These are phyloP conservation scores for Holtermanniella nyarrowii DNA, from an alignment of 768 basidiomycete genomes.

Conservation along the genomic window DNA sequence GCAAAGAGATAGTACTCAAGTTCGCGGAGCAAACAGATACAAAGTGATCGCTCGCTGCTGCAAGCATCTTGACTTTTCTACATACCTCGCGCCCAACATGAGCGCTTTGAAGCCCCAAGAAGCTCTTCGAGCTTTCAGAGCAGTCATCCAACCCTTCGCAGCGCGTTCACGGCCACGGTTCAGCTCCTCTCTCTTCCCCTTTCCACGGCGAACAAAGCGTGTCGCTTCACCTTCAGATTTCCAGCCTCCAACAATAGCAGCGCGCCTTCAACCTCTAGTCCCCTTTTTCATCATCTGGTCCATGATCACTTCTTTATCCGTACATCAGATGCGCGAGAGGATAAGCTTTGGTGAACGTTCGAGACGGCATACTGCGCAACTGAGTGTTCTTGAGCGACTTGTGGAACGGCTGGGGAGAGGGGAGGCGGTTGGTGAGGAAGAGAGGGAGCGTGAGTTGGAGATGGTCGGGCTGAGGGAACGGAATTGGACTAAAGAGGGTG, in stretches of 20 bases:
- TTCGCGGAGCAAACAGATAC: too few relatives aligned
- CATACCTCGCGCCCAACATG: too few relatives aligned
- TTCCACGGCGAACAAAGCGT: neutral
- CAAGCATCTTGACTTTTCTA: too few relatives aligned
- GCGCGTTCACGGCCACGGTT: too few relatives aligned
- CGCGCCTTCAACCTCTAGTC: constrained; percentile 29
- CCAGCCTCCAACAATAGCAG: constrained; percentile 34
- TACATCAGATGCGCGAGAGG: constrained; percentile 24
- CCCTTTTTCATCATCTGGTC: constrained; percentile 39
- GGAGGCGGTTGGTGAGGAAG: constrained; percentile 15
- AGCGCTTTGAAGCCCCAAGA: too few relatives aligned
- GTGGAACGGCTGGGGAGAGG: constrained; percentile 14
- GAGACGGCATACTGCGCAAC: constrained; percentile 26
- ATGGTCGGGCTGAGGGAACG: constrained; percentile 40
- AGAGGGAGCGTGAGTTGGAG: constrained; percentile 37
- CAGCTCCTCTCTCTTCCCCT: neutral
- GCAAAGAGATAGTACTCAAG: too few relatives aligned
- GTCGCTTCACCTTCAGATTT: neutral
- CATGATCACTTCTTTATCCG: constrained; percentile 33
- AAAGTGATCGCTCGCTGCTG: too few relatives aligned
- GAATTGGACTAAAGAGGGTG: constrained; percentile 14
- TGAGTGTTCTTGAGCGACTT: constrained; percentile 32
- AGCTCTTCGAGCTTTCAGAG: too few relatives aligned
- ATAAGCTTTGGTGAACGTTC: constrained; percentile 20
- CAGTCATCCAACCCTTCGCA: too few relatives aligned